Base-by-base conservation (phyloP, 768 basidiomycete genomes). In the Auricularia sp. region DNA sequence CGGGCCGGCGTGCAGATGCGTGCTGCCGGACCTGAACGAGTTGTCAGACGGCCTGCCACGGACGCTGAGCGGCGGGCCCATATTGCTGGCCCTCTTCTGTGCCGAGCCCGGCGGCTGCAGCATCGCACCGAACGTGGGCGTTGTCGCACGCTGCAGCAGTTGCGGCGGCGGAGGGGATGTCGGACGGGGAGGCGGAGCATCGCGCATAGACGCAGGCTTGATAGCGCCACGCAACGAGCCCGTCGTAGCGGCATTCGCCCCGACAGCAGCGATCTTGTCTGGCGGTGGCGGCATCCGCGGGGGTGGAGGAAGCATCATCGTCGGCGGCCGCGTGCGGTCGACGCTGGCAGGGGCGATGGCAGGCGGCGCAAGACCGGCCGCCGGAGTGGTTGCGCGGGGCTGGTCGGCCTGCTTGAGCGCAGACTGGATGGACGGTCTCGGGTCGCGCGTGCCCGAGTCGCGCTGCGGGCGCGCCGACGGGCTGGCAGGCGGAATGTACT, bases 121-220 rank as follows among this genome's bases (percentile, higher is more conserved):
- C 63, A 83, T 80, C 1, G 84, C 76, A 1, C 88, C 88, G 68
- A 90, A 86, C 6, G 87, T 87, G 0, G 91, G 91, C 1, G 91
- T 93, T 3, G 91, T 91, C 10, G 95, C 93, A 14, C 95, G 89
- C 71, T 92, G 88, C 66, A 97, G 87, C 71, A 97, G 88, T 64
- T 98, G 94, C n/a, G 88, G 79, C 18, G 94, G 96, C 4, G 94
- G 95, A 1, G 96, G 95, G 0, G 96, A 98, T 3, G 86, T 88
- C 0, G 96, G 96, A 54, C 95, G 81, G 35, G 91, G 88, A 0
- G 95, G 94, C 11, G 90, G 89, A 4, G 76, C 74, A 67, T 88
- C 87, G 54, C 59, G 54, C 54, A 79, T 76, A 3, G 81, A 78
- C 29, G 78, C 73, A 18, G 66, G 60, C 54, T 69, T 68, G 54